Conservation (phyloP, 2,329 filamentous ascomycete genomes). For the Alternaria triticina region DNA sequence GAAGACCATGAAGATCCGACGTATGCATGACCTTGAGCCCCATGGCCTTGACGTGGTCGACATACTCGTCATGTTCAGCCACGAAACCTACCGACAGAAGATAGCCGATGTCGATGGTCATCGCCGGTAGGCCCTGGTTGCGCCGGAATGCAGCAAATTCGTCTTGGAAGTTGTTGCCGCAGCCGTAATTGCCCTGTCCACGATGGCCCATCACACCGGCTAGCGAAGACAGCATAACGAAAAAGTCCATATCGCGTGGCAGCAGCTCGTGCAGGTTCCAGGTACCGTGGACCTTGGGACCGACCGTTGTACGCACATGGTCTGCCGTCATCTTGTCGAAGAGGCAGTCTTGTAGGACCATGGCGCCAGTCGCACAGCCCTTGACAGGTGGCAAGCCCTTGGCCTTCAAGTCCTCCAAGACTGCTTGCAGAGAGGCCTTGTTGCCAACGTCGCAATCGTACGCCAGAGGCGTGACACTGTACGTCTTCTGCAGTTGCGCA, state of each 20-base stretch:
- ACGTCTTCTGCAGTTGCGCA: conserved; percentile 2
- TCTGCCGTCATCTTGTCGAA: conserved; percentile 19
- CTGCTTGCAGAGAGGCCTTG: conserved; percentile 1
- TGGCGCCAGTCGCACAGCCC: conserved; percentile 36
- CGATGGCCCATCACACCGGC: conserved; percentile 24
- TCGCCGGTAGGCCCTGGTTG: conserved; percentile 40
- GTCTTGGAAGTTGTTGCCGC: conserved; percentile 31
- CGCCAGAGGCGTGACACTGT: neutral
- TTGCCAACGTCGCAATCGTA: conserved; percentile 2
- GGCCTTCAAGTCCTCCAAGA: neutral
- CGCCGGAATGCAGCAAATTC: conserved; percentile 24
- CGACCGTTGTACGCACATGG: conserved; percentile 2
- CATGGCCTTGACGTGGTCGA: conserved; percentile 13
- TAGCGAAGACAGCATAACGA: conserved; percentile 28
- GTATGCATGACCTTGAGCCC: conserved; percentile 13
- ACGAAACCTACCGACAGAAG: conserved; percentile 36
- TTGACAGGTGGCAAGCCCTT: conserved; percentile 30
- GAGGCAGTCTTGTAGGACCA: conserved; percentile 28
- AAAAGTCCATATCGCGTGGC: conserved; percentile 27
- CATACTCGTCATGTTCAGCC: conserved; percentile 14
- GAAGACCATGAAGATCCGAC: conserved; percentile 7
- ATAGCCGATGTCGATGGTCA: conserved; percentile 35
- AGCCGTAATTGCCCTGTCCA: conserved; percentile 29
- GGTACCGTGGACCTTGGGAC: conserved; percentile 44
- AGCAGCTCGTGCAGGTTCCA: conserved; percentile 34